Evolutionary conservation across 2,329 filamentous ascomycete genomes (phyloP).

Genomic region (Colletotrichum kahawae): DNA sequence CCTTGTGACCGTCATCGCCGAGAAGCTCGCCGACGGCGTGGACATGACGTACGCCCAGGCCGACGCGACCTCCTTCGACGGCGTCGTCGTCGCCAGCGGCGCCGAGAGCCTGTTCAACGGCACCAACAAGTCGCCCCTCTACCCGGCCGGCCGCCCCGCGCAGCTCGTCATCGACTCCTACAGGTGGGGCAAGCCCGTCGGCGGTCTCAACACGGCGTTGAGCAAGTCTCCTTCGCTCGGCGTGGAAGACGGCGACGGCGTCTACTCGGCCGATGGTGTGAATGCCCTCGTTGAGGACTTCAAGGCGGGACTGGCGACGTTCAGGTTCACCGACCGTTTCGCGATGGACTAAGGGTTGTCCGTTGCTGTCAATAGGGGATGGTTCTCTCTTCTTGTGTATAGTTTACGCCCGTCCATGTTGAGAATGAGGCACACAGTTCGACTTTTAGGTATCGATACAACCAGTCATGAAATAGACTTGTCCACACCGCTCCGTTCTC

Average conservation of each 20-base stretch:
- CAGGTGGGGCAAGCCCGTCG: slow-evolving; percentile 74
- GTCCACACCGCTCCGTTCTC: background rate
- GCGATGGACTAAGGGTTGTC: slow-evolving; percentile 50
- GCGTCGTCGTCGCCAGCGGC: slow-evolving; percentile 63
- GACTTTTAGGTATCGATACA: background rate
- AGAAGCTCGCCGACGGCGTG: slow-evolving; percentile 58
- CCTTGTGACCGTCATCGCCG: slow-evolving; percentile 63
- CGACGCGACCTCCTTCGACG: slow-evolving; percentile 67
- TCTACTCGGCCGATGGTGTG: slow-evolving; percentile 41
- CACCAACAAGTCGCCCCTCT: slow-evolving; percentile 56
- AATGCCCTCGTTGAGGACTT: slow-evolving; percentile 48
- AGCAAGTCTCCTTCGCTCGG: slow-evolving; percentile 27
- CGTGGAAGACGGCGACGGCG: slow-evolving; percentile 47
- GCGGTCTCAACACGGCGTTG: slow-evolving; percentile 54
- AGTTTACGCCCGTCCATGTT: background rate
- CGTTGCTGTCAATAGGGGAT: background rate
- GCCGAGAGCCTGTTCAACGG: slow-evolving; percentile 56
- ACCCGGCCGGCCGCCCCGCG: slow-evolving; percentile 65
- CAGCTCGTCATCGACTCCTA: slow-evolving; percentile 69
- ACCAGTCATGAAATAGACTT: background rate
- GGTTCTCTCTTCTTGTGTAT: slow-evolving; percentile 1
- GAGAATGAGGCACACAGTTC: background rate
- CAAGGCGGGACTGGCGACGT: slow-evolving; percentile 65
- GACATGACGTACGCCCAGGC: slow-evolving; percentile 69
- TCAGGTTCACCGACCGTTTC: slow-evolving; percentile 71